Evolutionary conservation across 2,329 filamentous ascomycete species (phyloP).

Genomic region (Epichloe sibirici): DNA sequence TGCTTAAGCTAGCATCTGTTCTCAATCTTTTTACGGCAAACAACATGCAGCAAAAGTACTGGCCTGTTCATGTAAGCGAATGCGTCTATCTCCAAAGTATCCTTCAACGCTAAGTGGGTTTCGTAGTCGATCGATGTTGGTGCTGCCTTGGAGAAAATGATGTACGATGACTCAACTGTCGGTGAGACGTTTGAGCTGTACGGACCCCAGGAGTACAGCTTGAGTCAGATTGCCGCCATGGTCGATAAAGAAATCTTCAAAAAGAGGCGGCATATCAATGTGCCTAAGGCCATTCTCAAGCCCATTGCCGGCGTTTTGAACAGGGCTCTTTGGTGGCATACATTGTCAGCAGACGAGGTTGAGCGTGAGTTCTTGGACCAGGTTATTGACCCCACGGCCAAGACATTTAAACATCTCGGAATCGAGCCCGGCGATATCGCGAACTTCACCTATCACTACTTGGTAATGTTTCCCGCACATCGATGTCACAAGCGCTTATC

Average conservation of each 20-base stretch:
- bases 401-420: constrained; percentile 88
- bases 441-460: constrained; percentile 83
- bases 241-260: constrained; percentile 91
- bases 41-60: constrained; percentile 82
- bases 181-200: constrained; percentile 90
- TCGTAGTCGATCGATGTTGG: constrained; percentile 75
- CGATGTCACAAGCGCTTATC: constrained; percentile 3
- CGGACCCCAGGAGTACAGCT: constrained; percentile 85
- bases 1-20: constrained; percentile 70
- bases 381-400: constrained; percentile 75
- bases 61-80: constrained; percentile 69
- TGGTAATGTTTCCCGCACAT: constrained; percentile 47
- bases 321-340: constrained; percentile 78
- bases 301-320: constrained; percentile 65
- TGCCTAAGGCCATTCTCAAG: constrained; percentile 72
- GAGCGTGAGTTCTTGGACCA: constrained; percentile 92
- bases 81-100: not conserved
- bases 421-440: constrained; percentile 82
- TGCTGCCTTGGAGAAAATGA: constrained; percentile 76
- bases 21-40: constrained; percentile 83
- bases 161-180: constrained; percentile 80
- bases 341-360: constrained; percentile 70
- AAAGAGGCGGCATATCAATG: constrained; percentile 77
- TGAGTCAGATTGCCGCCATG: constrained; percentile 71
- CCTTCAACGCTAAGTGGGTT: not conserved